Base-by-base conservation (phyloP, 1,284 basidiomycete genomes). In the Pseudozyma hubeiensis region DNA sequence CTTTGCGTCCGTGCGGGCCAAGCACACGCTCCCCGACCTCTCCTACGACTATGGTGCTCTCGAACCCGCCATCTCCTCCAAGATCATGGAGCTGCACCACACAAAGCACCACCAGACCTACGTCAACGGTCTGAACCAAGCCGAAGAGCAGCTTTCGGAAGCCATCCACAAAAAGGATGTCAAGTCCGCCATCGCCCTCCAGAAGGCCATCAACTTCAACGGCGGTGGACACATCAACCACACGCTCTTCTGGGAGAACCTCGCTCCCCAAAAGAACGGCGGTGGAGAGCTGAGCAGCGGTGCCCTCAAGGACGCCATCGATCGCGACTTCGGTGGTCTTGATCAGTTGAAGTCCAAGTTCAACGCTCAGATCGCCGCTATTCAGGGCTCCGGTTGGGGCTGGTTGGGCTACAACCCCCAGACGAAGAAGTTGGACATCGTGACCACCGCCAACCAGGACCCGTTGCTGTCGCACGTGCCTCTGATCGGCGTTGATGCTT, bases 201-300 rank as follows among this genome's bases (percentile, higher is more conserved):
- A 79, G 63, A 78, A 75, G 53, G 80, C 79, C 4, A 69, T 84
- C 74, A 83, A 82, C 57, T 84, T 84, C 59, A 84, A 84, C 74
- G 82, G 82, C 31, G 82, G 82, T 47, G 80, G 81, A n/a, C 77
- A 81, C 71, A 75, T 84, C 66, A 84, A 84, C 79, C 82, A 84
- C 76, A 70, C 82, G 30, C 68, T 84, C 14, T 84, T 84, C 72
- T 84, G 82, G 82, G 64, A 75, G 61, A 84, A 84, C 69, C 68
- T 84, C 2, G 81, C 81, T 3, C 82, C 82, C 4, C 19, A 44
- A 31, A 77, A 70, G 46, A n/a, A 78, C 9, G 82, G 81, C 45
- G 82, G 82, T 40, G 82, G 82, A 44, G 66, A 81, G 58, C 73
- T 82, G n/a, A 53, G 53, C 45, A 54, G 44, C 33, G 82, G 82